Conservation (phyloP, 2,329 filamentous ascomycete genomes). For the Lachnellula occidentalis region DNA sequence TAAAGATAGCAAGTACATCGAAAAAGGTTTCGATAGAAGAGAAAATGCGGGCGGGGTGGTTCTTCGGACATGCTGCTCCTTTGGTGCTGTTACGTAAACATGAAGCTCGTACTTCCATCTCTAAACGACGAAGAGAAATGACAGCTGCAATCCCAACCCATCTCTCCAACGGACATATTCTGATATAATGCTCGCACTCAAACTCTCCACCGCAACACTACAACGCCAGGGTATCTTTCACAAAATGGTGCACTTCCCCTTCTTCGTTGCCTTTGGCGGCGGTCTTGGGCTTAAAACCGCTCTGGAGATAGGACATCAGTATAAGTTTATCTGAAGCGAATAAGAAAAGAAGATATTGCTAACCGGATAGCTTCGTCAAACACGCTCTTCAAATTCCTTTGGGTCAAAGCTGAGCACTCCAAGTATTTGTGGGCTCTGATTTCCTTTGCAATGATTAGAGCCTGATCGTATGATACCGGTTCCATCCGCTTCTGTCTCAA, state of each 20-base stretch:
- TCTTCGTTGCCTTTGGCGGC: conserved; percentile 53
- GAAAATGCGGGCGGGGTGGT: conserved; percentile 6
- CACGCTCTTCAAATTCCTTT: conserved; percentile 95
- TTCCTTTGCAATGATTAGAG: conserved; percentile 81
- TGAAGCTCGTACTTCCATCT: conserved; percentile 16
- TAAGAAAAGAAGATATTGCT: conserved; percentile 30
- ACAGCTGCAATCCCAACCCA: conserved; percentile 8
- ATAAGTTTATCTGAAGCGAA: not conserved
- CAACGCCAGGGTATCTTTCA: conserved; percentile 30
- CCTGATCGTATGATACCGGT: conserved; percentile 92
- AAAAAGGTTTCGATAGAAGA: conserved; percentile 8
- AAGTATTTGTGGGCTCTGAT: conserved; percentile 96
- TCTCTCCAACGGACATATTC: conserved; percentile 11
- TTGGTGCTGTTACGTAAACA: not conserved
- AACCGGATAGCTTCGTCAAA: conserved; percentile 98
- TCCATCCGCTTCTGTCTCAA: conserved; percentile 92
- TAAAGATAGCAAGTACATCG: not conserved
- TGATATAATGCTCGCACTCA: conserved; percentile 8
- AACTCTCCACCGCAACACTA: not conserved
- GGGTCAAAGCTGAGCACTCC: conserved; percentile 94
- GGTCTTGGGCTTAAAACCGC: conserved; percentile 67
- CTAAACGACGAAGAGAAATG: conserved; percentile 14
- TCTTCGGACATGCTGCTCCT: not conserved
- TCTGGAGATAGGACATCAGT: conserved; percentile 37
- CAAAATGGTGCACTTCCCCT: conserved; percentile 61